phyloP scores from a whole-genome alignment of 139 green algal species.

The Chlamydomonas incerta region DNA sequence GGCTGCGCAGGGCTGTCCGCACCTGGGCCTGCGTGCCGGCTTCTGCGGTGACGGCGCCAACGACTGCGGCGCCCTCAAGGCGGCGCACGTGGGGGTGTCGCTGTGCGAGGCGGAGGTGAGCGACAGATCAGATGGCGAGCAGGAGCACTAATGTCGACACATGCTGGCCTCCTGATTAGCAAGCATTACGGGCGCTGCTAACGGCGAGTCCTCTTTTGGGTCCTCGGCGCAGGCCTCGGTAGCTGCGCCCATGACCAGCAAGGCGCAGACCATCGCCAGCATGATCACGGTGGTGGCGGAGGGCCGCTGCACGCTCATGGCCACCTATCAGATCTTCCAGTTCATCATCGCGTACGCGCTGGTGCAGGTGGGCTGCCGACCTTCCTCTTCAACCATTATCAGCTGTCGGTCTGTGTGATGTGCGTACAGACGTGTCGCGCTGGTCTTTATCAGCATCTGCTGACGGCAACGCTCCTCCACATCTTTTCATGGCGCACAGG shows the following conservation, averaged over 20 bases:
- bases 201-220: background rate
- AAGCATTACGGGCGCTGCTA: too few relatives aligned
- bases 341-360: conserved; percentile 82
- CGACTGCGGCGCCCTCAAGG: conserved; percentile 73
- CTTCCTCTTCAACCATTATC: too few relatives aligned
- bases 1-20: conserved; percentile 5
- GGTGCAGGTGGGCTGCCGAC: conserved; percentile 57
- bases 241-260: conserved; percentile 68
- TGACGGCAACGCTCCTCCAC: too few relatives aligned
- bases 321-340: conserved; percentile 82
- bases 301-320: conserved; percentile 73
- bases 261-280: conserved; percentile 66
- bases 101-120: conserved; percentile 71
- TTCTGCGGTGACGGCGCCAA: conserved; percentile 78
- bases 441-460: too few relatives aligned
- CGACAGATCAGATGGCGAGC: too few relatives aligned
- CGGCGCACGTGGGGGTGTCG: conserved; percentile 69
- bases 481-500: conserved; percentile 54
- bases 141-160: too few relatives aligned
- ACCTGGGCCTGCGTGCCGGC: conserved; percentile 68
- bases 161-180: too few relatives aligned
- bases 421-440: too few relatives aligned
- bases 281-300: conserved; percentile 80
- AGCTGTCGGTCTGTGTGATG: too few relatives aligned
- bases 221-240: conserved; percentile 42